Base-by-base conservation (phyloP, 495 filamentous ascomycete genomes). In the Hypomontagnella monticulosa region DNA sequence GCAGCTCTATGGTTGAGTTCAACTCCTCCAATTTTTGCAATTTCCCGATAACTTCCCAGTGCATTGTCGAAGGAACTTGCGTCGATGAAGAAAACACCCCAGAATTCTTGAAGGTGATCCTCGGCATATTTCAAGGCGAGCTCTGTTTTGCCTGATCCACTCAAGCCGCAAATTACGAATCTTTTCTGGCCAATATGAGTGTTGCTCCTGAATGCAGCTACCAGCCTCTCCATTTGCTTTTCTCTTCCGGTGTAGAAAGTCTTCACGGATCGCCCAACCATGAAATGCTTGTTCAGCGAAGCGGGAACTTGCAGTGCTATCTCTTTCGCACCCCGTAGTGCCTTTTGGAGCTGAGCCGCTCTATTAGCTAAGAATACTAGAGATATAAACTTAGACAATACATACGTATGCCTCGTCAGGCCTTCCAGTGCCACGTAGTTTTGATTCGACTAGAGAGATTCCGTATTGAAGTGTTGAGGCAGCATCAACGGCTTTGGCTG, bases 81-180 rank as follows among this genome's bases (percentile, higher is more conserved):
- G 11, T 61, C 57, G n/a, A 61, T 23, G 36, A 42, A 61, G 36
- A 61, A 61, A 1, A 61, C 33, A 23, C 36, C 57, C 41, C 64
- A 68, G 34, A 64, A 78, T 68, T 67, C 49, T 23, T 75, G 34
- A 12, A 41, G 20, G 57, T 77, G 46, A 12, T 72, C 63, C 14
- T 70, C 50, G n/a, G 75, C 76, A 57, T 73, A 78, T 57, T 79
- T 74, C 14, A 76, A 52, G 42, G 70, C 75, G 0, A 78, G 47
- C 58, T 80, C 74, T 16, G 73, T 78, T 57, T 80, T 80, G 14
- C 76, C 76, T 19, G 73, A 70, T 18, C 78, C 78, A 40, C 76
- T 67, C 36, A 74, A 33, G 23, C 78, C 76, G 20, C 71, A 67
- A 8, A 79, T 70, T 15, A 79, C 70, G 40, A 79, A 77, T 32